These are phyloP conservation scores for Sporisorium graminicola DNA, from an alignment of 1,284 basidiomycete genomes.

Conservation along the genomic window DNA sequence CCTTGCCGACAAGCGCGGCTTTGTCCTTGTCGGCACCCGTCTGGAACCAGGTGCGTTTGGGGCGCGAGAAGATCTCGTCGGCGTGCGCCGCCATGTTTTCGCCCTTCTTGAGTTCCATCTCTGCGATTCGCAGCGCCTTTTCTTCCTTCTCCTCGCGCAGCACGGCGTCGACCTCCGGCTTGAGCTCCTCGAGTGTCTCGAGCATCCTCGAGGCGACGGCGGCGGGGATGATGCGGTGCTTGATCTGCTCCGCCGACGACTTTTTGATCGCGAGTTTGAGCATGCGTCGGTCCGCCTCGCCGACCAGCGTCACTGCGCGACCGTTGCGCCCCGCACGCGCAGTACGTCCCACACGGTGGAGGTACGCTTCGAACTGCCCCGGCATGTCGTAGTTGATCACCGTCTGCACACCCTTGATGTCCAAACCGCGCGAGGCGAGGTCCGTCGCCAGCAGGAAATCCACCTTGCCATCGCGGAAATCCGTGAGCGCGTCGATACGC, in stretches of 20 bases:
- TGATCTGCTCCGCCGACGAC: slow-evolving; percentile 83
- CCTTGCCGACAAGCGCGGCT: slow-evolving; percentile 38
- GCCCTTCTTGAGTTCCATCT: slow-evolving; percentile 96
- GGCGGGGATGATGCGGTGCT: slow-evolving; percentile 88
- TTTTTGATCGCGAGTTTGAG: slow-evolving; percentile 96
- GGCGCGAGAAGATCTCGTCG: slow-evolving; percentile 92
- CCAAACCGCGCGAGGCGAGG: slow-evolving; percentile 96
- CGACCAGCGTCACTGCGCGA: slow-evolving; percentile 91
- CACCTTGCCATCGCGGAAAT: slow-evolving; percentile 88
- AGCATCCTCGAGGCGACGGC: slow-evolving; percentile 82
- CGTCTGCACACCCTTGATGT: slow-evolving; percentile 93
- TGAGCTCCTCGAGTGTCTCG: slow-evolving; percentile 79
- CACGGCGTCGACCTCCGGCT: slow-evolving; percentile 83
- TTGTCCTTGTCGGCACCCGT: slow-evolving; percentile 82
- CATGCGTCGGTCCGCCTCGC: slow-evolving; percentile 95
- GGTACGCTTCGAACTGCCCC: slow-evolving; percentile 92
- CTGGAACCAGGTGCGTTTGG: slow-evolving; percentile 98
- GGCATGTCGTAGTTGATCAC: slow-evolving; percentile 99
- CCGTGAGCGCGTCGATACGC: slow-evolving; percentile 89
- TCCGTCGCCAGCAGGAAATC: slow-evolving; percentile 90
- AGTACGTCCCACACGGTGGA: slow-evolving; percentile 88
- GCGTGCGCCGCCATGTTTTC: slow-evolving; percentile 95
- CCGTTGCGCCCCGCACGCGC: slow-evolving; percentile 51
- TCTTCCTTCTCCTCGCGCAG: slow-evolving; percentile 95
- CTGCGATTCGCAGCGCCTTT: slow-evolving; percentile 79